These are phyloP conservation scores for Dacryopinax primogenitus DNA, from an alignment of 768 basidiomycete species.

Conservation along the genomic window DNA sequence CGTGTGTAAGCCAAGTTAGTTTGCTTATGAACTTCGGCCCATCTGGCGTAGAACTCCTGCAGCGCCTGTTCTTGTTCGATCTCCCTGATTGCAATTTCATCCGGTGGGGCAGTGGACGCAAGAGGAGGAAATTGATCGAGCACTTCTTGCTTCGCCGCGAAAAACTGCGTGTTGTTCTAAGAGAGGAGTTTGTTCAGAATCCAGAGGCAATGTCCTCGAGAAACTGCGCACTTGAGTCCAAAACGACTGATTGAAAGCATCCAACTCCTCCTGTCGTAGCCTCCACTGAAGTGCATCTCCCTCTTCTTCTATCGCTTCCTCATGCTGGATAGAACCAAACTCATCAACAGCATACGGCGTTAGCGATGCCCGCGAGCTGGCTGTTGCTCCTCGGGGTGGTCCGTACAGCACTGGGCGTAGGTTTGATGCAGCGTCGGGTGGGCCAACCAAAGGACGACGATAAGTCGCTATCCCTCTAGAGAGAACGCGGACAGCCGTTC, in stretches of 20 bases:
- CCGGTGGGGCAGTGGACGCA: neutral
- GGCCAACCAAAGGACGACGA: constrained; percentile 38
- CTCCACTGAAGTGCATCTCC: constrained; percentile 55
- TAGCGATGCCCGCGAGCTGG: constrained; percentile 5
- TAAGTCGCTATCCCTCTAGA: neutral
- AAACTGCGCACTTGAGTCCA: constrained; percentile 60
- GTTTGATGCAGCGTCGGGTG: constrained; percentile 66
- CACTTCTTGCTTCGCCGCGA: constrained; percentile 49
- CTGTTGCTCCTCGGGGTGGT: constrained; percentile 20
- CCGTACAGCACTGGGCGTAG: constrained; percentile 65
- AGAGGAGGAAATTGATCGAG: constrained; percentile 40
- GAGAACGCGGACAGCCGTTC: neutral
- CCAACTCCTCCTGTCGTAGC: constrained; percentile 55
- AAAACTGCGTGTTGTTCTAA: constrained; percentile 71
- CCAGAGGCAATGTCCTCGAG: constrained; percentile 10
- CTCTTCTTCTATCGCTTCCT: constrained; percentile 20
- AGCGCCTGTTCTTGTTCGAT: constrained; percentile 34
- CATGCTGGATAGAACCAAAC: constrained; percentile 35
- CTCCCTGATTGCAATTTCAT: constrained; percentile 35
- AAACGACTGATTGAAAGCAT: constrained; percentile 62
- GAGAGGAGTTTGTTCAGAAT: neutral
- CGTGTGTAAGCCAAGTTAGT: constrained; percentile 47
- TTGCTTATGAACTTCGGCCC: constrained; percentile 55
- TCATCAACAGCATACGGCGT: constrained; percentile 74
- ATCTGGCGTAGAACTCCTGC: constrained; percentile 58